phyloP scores from a whole-genome alignment of 1,284 basidiomycete genomes.

The Ceratobasidium sp. region DNA sequence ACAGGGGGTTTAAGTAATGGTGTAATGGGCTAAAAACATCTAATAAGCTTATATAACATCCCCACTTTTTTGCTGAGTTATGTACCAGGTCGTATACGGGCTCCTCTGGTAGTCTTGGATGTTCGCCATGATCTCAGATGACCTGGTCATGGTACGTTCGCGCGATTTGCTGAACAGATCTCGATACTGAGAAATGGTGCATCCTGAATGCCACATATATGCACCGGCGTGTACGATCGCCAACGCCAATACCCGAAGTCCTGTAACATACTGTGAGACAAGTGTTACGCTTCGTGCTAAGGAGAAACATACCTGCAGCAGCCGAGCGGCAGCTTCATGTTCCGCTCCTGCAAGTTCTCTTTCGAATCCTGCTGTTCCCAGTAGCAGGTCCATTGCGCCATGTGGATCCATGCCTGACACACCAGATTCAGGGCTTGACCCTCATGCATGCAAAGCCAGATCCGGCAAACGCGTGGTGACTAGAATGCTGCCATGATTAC shows the following conservation, averaged over 20 bases:
- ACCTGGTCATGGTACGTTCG: neutral
- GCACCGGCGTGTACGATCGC: conserved; percentile 24
- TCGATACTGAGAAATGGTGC: neutral
- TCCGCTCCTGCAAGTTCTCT: neutral
- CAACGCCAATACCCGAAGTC: conserved; percentile 28
- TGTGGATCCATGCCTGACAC: conserved; percentile 8
- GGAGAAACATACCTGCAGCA: conserved; percentile 4
- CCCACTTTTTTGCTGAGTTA: neutral
- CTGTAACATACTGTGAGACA: neutral
- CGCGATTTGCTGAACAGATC: neutral
- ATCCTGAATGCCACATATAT: neutral
- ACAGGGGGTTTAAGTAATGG: too few relatives aligned
- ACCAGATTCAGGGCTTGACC: neutral
- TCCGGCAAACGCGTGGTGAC: conserved; percentile 33
- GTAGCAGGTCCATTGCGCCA: conserved; percentile 13
- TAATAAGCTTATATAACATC: too few relatives aligned
- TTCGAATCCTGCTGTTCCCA: neutral
- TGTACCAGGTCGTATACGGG: conserved; percentile 7
- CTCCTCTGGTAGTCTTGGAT: neutral
- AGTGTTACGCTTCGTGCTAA: neutral
- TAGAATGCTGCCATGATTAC: conserved; percentile 25
- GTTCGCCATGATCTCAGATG: neutral
- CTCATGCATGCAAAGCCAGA: neutral
- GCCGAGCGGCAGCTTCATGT: neutral
- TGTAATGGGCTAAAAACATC: too few relatives aligned